A percentile compares a stretch with the other conserved stretches of the same genome.
Evolutionary conservation across 148 eudicot species (phyloP).

Genomic region (Camellia lanceoleosa): DNA sequence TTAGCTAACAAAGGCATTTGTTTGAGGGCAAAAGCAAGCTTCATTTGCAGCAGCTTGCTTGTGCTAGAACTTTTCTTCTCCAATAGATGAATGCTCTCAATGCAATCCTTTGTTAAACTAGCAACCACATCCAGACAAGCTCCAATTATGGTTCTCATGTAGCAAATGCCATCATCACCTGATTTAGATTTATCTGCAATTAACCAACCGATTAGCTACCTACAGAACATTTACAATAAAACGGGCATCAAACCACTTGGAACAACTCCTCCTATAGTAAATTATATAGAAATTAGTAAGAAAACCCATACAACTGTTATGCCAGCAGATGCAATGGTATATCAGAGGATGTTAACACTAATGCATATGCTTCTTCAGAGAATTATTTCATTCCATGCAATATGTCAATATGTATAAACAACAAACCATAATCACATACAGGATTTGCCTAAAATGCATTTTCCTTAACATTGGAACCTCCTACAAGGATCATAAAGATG

Average conservation of each 20-base stretch:
- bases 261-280: neutral
- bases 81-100: constrained; percentile 56
- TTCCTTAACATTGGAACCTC: neutral
- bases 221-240: constrained; percentile 2
- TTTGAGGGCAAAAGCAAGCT: constrained; percentile 82
- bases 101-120: constrained; percentile 56
- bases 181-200: constrained; percentile 54
- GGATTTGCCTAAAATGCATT: neutral
- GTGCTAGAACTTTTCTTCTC: constrained; percentile 48
- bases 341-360: neutral
- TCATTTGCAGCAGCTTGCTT: constrained; percentile 60
- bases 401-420: neutral
- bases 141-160: constrained; percentile 47
- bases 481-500: neutral
- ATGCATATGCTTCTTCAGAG: neutral
- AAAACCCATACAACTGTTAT: no score
- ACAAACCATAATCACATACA: neutral
- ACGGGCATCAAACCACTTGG: neutral
- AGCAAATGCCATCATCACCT: constrained; percentile 35
- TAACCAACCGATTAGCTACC: constrained; percentile 4
- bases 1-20: constrained; percentile 53
- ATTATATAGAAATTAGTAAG: no score
- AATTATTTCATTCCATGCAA: neutral
- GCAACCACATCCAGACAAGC: constrained; percentile 52
- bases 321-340: neutral